phyloP scores from a whole-genome alignment of 2,329 filamentous ascomycete genomes.

The Torrubiellomyces zombiae region DNA sequence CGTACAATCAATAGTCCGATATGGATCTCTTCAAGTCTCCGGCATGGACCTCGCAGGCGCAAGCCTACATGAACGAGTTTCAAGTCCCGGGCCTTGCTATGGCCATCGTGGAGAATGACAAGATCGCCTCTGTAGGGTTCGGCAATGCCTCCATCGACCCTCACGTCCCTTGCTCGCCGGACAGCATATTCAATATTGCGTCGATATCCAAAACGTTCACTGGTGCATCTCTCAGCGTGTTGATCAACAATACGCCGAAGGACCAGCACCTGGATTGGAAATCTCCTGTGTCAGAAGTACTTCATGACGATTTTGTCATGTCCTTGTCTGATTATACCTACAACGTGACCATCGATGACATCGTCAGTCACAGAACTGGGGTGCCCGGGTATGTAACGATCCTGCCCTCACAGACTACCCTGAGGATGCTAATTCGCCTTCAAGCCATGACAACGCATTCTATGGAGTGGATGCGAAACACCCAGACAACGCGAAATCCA shows the following conservation, averaged over 20 bases:
- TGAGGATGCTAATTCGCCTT: slow-evolving; percentile 1
- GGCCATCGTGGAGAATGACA: slow-evolving; percentile 7
- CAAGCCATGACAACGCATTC: slow-evolving; percentile 11
- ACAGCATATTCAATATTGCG: slow-evolving; percentile 13
- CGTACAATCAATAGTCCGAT: too few relatives aligned
- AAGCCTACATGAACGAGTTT: slow-evolving; percentile 7
- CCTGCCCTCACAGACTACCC: too few relatives aligned
- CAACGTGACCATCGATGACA: slow-evolving; percentile 9
- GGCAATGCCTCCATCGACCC: slow-evolving; percentile 8
- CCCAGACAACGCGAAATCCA: slow-evolving; percentile 9
- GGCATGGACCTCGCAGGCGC: slow-evolving; percentile 5
- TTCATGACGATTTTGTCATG: slow-evolving; percentile 13
- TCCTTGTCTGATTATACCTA: slow-evolving; percentile 5
- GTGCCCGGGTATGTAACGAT: slow-evolving; percentile 6
- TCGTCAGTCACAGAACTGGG: slow-evolving; percentile 11
- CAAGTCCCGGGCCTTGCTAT: slow-evolving; percentile 11
- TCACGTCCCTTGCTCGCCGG: slow-evolving; percentile 6
- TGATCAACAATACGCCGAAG: slow-evolving; percentile 7
- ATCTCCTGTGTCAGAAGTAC: slow-evolving; percentile 8
- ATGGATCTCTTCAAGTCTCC: slow-evolving; percentile 8
- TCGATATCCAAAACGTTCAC: slow-evolving; percentile 12
- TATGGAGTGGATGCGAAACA: slow-evolving; percentile 5
- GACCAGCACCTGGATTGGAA: slow-evolving; percentile 8
- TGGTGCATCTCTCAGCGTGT: slow-evolving; percentile 9
- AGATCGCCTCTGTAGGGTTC: slow-evolving; percentile 8